phyloP scores from a whole-genome alignment of 768 basidiomycete genomes.

The Boletus rufocinnamomeus region DNA sequence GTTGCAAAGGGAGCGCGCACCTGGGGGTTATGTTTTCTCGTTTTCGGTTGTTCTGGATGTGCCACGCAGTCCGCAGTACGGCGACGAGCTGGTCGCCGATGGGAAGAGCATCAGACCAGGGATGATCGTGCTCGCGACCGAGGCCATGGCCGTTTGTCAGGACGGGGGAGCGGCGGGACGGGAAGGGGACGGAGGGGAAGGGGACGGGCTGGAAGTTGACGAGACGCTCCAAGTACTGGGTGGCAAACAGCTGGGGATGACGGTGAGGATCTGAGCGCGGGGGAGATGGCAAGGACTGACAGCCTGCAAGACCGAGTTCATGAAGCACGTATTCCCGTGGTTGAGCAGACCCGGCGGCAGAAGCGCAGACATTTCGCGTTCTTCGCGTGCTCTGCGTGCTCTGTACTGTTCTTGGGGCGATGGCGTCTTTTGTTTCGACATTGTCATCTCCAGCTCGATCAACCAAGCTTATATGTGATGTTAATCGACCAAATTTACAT shows the following conservation, averaged over 20 bases:
- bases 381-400: constrained; percentile 60
- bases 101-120: constrained; percentile 62
- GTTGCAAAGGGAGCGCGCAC: constrained; percentile 42
- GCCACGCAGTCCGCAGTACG: constrained; percentile 65
- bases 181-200: constrained; percentile 40
- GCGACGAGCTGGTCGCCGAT: constrained; percentile 68
- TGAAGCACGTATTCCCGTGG: constrained; percentile 92
- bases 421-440: constrained; percentile 56
- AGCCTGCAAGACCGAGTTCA: constrained; percentile 93
- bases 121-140: constrained; percentile 52
- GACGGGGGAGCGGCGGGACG: constrained; percentile 59
- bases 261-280: no score
- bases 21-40: constrained; percentile 64
- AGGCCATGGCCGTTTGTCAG: constrained; percentile 61
- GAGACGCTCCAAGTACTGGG: constrained; percentile 57
- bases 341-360: constrained; percentile 77
- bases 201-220: constrained; percentile 56
- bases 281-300: constrained; percentile 44
- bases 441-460: background rate
- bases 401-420: constrained; percentile 66
- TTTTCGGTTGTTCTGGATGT: constrained; percentile 50
- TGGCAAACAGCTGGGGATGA: constrained; percentile 60
- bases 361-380: constrained; percentile 56
- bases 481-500: no score
- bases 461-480: no score